phyloP scores from a whole-genome alignment of 345 rosid species.

The Gossypium thurberi region DNA sequence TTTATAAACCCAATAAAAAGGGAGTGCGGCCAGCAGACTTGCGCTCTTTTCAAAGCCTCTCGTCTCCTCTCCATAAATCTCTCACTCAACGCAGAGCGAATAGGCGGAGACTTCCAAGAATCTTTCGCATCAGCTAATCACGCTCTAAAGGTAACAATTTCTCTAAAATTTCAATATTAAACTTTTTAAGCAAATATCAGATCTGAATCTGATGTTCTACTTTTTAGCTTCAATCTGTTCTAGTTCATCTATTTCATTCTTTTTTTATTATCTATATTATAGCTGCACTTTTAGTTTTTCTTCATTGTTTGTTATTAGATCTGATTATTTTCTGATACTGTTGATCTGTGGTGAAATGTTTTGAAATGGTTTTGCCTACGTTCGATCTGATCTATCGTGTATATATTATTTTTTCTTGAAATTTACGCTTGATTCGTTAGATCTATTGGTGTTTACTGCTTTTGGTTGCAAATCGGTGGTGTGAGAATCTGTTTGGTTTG shows the following conservation, averaged over 20 bases:
- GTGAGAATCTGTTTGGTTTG: neutral
- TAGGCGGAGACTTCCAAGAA: slow-evolving; percentile 31
- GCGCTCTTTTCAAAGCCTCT: neutral
- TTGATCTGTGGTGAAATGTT: neutral
- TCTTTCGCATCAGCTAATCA: neutral
- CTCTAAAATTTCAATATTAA: neutral
- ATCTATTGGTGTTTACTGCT: neutral
- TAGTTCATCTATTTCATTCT: neutral
- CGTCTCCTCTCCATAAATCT: neutral
- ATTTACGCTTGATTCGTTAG: neutral
- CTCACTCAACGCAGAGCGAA: slow-evolving; percentile 21
- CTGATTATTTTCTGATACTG: neutral
- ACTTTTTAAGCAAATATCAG: slow-evolving; percentile 10
- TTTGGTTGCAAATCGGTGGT: neutral
- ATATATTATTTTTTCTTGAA: neutral
- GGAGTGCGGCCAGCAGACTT: too few relatives aligned
- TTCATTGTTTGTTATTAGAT: neutral
- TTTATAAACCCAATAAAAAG: neutral
- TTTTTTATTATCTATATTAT: neutral
- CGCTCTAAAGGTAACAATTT: neutral
- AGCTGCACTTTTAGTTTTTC: neutral
- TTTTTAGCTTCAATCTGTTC: neutral
- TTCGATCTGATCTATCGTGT: neutral
- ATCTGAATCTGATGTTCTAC: slow-evolving; percentile 10
- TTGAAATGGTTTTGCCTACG: neutral